phyloP scores from a whole-genome alignment of 73 alveolate genomes.

The Paramecium primaurelia region DNA sequence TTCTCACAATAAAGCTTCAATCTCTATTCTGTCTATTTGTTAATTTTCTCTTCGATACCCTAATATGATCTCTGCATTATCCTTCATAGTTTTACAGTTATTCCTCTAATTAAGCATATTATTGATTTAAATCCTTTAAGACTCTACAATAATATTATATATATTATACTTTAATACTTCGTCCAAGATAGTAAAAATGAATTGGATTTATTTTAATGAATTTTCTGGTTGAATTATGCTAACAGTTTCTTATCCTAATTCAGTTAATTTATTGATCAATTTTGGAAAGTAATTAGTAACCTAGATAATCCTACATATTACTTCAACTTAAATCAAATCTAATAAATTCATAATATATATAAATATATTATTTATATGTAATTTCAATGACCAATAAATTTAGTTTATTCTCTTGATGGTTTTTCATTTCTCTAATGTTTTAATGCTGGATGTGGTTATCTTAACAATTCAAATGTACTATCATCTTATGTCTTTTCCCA shows the following conservation, averaged over 20 bases:
- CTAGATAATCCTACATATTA: not conserved
- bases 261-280: not conserved
- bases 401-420: not conserved
- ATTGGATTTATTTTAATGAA: not conserved
- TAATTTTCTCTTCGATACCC: not conserved
- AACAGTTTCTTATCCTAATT: not conserved
- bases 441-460: not conserved
- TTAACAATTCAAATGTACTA: constrained; percentile 15
- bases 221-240: not conserved
- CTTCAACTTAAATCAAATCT: not conserved
- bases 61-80: not conserved
- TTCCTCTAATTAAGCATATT: not conserved
- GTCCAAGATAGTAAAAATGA: not conserved
- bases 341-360: not conserved
- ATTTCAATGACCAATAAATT: not conserved
- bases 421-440: not conserved
- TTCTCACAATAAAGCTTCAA: not conserved
- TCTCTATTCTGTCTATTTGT: not conserved
- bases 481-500: constrained; percentile 55
- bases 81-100: not conserved
- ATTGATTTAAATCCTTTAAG: not conserved
- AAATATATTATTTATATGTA: not conserved
- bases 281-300: not conserved
- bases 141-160: not conserved
- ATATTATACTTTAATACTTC: not conserved